Base-by-base conservation (phyloP, 1,284 basidiomycete genomes). In the Boletus albobrunnescens region DNA sequence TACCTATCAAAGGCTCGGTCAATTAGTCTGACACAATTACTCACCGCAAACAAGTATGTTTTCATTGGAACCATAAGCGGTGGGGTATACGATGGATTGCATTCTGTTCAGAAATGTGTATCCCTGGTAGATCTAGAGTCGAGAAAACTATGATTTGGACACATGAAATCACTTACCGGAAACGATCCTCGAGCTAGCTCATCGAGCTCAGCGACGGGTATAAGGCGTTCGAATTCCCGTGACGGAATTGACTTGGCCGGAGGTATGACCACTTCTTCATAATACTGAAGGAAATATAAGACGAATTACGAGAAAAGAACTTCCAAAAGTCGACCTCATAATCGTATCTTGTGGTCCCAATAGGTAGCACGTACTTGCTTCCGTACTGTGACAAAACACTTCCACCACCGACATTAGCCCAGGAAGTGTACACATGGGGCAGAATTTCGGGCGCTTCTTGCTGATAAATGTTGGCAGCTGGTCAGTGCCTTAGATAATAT, bases 1-100 rank as follows among this genome's bases (percentile, higher is more conserved):
- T 51, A 51, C 47, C 24, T 41, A 38, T 49, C 10, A 44, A 28
- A 46, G 30, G 43, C 22, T 20, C 7, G 35, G 16, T 7, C 32
- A 35, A 36, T 49, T 35, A 31, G 27, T 24, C 39, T 13, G 40
- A 41, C 47, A n/a, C 40, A 16, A 48, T 20, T n/a, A 69, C 82
- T 58, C 60, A 91, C 91, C 91, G 59, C 95, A 99, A 44, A 99
- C 79, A 31, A 99, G 82, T 74, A 99, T 82, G 62, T 99, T 99
- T 68, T 98, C 96, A 57, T 97, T 98, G 1, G 92, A 89, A 19
- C 81, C 76, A 70, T 97, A 98, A 2, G 94, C 96, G 3, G 91
- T 91, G 0, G 91, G 88, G 68, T 89, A 98, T 12, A 99, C 87
- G 47, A 96, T 92, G 7, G 91, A 95, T 65, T 99, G 96, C 52